Evolutionary conservation across 208 protist species (phyloP), one percentile per base, ranked within the genome.

Genomic region (Trypanosomatidae sp.): DNA sequence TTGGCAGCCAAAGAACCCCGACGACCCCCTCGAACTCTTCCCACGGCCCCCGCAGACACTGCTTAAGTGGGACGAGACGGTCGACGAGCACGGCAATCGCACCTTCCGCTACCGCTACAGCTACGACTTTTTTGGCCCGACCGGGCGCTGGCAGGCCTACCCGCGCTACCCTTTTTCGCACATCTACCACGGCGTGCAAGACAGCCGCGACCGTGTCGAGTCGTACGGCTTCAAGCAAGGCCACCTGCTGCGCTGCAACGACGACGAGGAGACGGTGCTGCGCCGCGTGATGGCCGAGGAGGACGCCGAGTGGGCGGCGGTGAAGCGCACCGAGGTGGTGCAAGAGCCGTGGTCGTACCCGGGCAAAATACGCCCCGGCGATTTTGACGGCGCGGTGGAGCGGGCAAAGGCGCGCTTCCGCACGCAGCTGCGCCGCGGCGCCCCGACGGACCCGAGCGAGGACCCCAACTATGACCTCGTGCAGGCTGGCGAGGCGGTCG

Each of bases 311-410:
- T 92, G 83, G 83, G 83, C 86, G 57, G 86, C 88, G 78, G 78
- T 92, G 60, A 88, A 92, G 67, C 75, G 76, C 15, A 92, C 83
- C 23, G 78, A 92, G 74, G 62, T 88, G 48, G 66, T 92, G 30
- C 83, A 92, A 66, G 78, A 92, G 73, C 83, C 78, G 43, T 92
- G 79, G 77, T 84, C 74, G 16, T 92, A 92, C 70, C 83, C 78
- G 15, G 83, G 83, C 10, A 92, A 92, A 69, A 88, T 88, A 5
- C 67, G 73, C 13, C 76, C 78, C 8, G 53, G 68, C 28, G 83
- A 92, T 60, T 88, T 88, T 46, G 61, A 75, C 28, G 83, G 83
- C 1, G 83, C 83, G 0, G 75, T 92, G 30, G 83, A 92, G 67
- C 78, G 83, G 15, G 83, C 83, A 15, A 92, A 92, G 70, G 70